Conservation (phyloP, 164 flowering plant species). For the Tinospora cordifolia region DNA sequence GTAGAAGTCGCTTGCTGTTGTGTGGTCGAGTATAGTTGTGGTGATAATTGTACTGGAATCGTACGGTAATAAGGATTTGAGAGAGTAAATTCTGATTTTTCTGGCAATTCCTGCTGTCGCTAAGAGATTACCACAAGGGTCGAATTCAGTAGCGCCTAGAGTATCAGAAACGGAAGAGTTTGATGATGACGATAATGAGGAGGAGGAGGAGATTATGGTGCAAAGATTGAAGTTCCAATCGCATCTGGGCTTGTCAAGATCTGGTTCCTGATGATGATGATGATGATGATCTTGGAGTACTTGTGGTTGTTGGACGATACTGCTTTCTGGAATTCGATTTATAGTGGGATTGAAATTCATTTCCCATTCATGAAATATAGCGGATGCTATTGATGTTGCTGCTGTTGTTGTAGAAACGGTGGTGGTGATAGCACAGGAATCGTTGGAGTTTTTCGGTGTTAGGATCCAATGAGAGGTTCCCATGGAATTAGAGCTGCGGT, state of each 20-base stretch:
- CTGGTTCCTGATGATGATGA: neutral
- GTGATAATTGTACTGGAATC: neutral
- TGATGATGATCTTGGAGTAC: neutral
- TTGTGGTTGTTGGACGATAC: no score
- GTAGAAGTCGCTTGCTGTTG: conserved; percentile 34
- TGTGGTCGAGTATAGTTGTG: conserved; percentile 24
- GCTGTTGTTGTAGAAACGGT: neutral
- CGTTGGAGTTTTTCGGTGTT: neutral
- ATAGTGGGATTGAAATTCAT: conserved; percentile 20
- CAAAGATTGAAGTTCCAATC: conserved; percentile 62
- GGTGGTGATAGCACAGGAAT: conserved; percentile 10
- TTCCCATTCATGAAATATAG: conserved; percentile 28
- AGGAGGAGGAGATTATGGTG: conserved; percentile 33
- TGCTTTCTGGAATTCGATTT: conserved; percentile 4
- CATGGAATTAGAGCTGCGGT: neutral
- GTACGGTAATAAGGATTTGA: conserved; percentile 18
- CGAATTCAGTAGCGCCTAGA: conserved; percentile 54
- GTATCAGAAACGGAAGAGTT: conserved; percentile 34
- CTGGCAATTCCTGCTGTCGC: conserved; percentile 72
- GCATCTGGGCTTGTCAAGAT: conserved; percentile 19
- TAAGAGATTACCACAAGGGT: conserved; percentile 37
- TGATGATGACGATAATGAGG: no score
- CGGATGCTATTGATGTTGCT: neutral
- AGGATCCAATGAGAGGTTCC: conserved; percentile 15
- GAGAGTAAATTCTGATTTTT: conserved; percentile 47